These are phyloP conservation scores for Blepharisma japonicum DNA, from an alignment of 73 alveolate species.

Conservation along the genomic window DNA sequence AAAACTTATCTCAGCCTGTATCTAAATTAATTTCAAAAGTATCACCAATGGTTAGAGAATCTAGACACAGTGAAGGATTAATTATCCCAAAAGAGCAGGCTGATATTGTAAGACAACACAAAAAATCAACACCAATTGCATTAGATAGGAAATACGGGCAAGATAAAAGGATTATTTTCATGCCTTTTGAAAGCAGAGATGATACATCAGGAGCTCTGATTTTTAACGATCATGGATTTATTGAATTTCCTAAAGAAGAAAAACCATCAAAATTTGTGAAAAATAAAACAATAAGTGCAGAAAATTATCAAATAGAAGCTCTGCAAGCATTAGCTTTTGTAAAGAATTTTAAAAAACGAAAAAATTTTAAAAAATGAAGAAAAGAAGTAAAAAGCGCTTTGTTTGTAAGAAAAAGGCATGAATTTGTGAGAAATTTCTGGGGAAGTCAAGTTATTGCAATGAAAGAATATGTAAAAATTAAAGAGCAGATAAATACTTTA, in stretches of 20 bases:
- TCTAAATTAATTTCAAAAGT: neutral
- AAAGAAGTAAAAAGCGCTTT: neutral
- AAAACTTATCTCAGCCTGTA: neutral
- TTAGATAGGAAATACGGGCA: neutral
- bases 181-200: constrained; percentile 17
- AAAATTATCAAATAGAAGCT: neutral
- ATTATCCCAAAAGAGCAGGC: constrained; percentile 11
- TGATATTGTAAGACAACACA: constrained; percentile 25
- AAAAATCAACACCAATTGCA: constrained; percentile 19
- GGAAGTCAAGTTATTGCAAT: too few species aligned
- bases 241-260: constrained; percentile 27
- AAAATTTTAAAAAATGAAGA: neutral
- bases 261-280: constrained; percentile 13
- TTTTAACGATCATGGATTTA: constrained; percentile 24
- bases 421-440: constrained; percentile 2
- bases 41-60: neutral
- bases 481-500: too few species aligned
- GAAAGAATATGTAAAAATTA: too few species aligned
- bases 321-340: neutral
- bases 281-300: neutral
- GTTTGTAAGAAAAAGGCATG: neutral
- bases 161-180: constrained; percentile 10
- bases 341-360: neutral
- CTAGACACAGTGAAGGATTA: neutral
- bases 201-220: constrained; percentile 1